Conservation (phyloP, 2,329 filamentous ascomycete species). For the Colletotrichum salicis region DNA sequence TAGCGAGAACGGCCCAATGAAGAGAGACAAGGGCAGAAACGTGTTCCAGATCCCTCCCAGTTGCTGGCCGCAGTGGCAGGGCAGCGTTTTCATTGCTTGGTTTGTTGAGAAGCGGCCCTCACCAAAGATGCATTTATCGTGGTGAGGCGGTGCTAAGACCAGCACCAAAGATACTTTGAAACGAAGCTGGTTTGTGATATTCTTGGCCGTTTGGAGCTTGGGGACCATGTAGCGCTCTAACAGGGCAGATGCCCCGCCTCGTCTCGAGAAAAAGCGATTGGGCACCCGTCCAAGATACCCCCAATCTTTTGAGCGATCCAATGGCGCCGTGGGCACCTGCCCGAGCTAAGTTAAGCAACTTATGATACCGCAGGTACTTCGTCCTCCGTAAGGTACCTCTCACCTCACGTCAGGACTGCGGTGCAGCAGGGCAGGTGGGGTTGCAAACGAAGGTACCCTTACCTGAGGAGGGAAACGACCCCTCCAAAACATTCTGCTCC, state of each 20-base stretch:
- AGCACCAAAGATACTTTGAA: conserved; percentile 13
- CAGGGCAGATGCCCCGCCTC: conserved; percentile 30
- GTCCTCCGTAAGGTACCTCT: background rate
- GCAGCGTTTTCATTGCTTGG: conserved; percentile 27
- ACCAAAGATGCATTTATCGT: conserved; percentile 29
- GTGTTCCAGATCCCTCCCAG: conserved; percentile 2
- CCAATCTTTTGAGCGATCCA: conserved; percentile 29
- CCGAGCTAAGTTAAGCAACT: conserved; percentile 8
- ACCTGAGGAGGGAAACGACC: conserved; percentile 28
- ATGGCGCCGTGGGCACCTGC: conserved; percentile 10
- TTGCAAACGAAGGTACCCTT: background rate
- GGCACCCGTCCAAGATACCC: conserved; percentile 22
- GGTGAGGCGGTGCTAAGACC: conserved; percentile 17
- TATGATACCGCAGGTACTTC: conserved; percentile 18
- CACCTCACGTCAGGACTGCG: conserved; percentile 8
- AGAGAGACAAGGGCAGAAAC: conserved; percentile 23
- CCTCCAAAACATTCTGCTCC: conserved; percentile 32
- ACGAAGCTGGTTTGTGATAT: conserved; percentile 18
- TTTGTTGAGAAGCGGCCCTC: conserved; percentile 34
- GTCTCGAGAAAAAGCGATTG: conserved; percentile 17
- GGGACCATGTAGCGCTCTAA: conserved; percentile 23
- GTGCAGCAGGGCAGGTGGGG: conserved; percentile 18
- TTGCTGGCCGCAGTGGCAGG: conserved; percentile 18
- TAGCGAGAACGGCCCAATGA: conserved; percentile 24
- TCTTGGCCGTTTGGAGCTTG: conserved; percentile 25